Conservation (phyloP, 148 eudicot genomes). For the Bassia scoparia region DNA sequence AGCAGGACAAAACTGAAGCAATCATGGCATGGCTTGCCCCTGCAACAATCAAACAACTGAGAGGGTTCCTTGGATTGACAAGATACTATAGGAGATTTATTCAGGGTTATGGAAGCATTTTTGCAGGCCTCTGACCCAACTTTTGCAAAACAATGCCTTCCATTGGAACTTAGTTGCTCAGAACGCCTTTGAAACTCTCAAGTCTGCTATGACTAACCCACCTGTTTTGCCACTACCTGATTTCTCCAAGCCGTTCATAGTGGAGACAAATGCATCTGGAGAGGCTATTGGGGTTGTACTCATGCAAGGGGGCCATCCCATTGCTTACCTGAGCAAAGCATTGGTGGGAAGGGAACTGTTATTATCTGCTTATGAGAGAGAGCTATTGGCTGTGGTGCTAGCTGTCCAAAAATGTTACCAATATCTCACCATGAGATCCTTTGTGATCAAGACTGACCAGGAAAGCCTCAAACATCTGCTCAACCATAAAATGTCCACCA, state of each 20-base stretch:
- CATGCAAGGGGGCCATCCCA: neutral
- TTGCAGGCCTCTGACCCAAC: neutral
- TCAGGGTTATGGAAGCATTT: too few species aligned
- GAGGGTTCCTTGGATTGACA: too few species aligned
- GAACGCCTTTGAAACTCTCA: neutral
- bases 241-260: neutral
- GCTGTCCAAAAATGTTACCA: neutral
- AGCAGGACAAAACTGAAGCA: too few species aligned
- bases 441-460: neutral
- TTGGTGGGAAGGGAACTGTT: neutral
- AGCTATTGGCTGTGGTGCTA: neutral
- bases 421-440: neutral
- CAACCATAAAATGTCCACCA: neutral
- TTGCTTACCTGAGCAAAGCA: neutral
- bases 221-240: neutral
- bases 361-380: neutral
- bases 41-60: too few species aligned
- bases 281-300: neutral
- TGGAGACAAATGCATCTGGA: neutral
- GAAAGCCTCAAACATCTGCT: constrained; percentile 1
- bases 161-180: neutral
- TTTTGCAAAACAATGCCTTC: neutral
- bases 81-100: too few species aligned
- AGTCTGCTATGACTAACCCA: neutral
- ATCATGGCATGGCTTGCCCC: too few species aligned